These are phyloP conservation scores for Yarrowia hollandica DNA, from an alignment of 805 yeast species.

Conservation along the genomic window DNA sequence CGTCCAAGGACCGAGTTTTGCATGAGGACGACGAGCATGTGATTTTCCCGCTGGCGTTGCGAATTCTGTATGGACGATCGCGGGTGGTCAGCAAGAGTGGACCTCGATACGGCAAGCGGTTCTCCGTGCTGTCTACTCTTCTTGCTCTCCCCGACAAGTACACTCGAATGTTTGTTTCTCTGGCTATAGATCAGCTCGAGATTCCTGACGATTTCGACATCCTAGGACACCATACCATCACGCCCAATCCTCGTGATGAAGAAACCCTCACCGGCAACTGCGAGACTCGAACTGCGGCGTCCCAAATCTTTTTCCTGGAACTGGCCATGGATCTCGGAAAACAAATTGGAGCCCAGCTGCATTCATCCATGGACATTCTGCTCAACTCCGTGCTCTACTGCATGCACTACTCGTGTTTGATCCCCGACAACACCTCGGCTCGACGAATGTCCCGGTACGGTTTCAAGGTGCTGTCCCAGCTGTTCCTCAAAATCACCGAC, in stretches of 20 bases:
- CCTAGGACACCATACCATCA: not conserved
- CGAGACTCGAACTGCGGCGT: slow-evolving; percentile 6
- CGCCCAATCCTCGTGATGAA: not conserved
- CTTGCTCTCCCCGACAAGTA: slow-evolving; percentile 44
- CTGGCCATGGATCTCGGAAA: slow-evolving; percentile 56
- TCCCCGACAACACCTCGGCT: slow-evolving; percentile 42
- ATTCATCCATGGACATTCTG: slow-evolving; percentile 50
- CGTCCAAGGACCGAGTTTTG: slow-evolving; percentile 51
- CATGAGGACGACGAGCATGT: slow-evolving; percentile 59
- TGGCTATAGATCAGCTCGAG: slow-evolving; percentile 60
- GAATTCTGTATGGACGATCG: slow-evolving; percentile 85
- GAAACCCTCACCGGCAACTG: not conserved
- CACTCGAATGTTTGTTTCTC: slow-evolving; percentile 58
- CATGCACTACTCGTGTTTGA: slow-evolving; percentile 53
- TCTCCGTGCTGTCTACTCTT: slow-evolving; percentile 37
- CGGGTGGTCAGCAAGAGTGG: slow-evolving; percentile 61
- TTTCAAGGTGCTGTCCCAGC: slow-evolving; percentile 58
- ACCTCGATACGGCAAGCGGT: slow-evolving; percentile 68
- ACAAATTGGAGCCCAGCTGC: slow-evolving; percentile 59
- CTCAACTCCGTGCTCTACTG: slow-evolving; percentile 60
- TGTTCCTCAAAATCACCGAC: slow-evolving; percentile 57
- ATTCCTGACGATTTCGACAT: not conserved
- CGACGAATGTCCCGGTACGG: slow-evolving; percentile 66
- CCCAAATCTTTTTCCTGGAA: slow-evolving; percentile 10
- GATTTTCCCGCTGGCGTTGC: slow-evolving; percentile 69